Percentiles rank a stretch among this genome's conserved stretches.
Evolutionary conservation across 805 yeast species (phyloP).

Genomic region (Pichia occidentalis): DNA sequence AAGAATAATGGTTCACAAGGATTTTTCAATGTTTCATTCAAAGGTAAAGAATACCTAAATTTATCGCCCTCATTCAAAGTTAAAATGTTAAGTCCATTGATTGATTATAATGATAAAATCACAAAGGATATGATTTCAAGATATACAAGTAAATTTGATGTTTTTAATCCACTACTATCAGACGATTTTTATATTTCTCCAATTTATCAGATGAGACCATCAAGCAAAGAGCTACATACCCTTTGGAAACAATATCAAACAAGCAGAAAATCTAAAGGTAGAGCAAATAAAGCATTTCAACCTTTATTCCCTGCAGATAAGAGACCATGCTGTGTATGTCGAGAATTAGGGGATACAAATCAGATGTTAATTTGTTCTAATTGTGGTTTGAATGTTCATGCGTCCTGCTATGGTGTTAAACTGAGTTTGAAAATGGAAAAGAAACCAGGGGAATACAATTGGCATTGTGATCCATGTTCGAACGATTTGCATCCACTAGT

Average conservation of each 20-base stretch:
- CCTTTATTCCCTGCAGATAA: conserved; percentile 23
- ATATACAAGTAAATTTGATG: conserved; percentile 23
- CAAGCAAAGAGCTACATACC: conserved; percentile 18
- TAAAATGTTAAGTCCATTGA: conserved; percentile 4
- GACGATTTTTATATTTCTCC: conserved; percentile 14
- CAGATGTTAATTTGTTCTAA: conserved; percentile 48
- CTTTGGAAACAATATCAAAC: conserved; percentile 19
- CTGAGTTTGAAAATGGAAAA: conserved; percentile 11
- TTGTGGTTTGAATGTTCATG: conserved; percentile 69
- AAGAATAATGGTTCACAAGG: too few species aligned
- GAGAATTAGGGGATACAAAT: conserved; percentile 28
- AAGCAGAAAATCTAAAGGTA: conserved; percentile 14
- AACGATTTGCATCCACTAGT: conserved; percentile 59
- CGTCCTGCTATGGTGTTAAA: conserved; percentile 57
- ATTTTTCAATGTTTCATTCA: conserved; percentile 3
- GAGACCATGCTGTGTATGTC: conserved; percentile 55
- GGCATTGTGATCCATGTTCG: conserved; percentile 79
- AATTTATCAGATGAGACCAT: conserved; percentile 17
- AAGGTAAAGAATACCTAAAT: conserved; percentile 4
- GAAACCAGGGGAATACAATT: conserved; percentile 33
- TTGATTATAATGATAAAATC: conserved; percentile 8
- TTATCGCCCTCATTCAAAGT: conserved; percentile 4
- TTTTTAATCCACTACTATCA: conserved; percentile 20
- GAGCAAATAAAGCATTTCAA: conserved; percentile 5
- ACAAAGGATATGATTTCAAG: conserved; percentile 16